Evolutionary conservation across 345 rosid genomes (phyloP).

Genomic region (Citrus glauca): DNA sequence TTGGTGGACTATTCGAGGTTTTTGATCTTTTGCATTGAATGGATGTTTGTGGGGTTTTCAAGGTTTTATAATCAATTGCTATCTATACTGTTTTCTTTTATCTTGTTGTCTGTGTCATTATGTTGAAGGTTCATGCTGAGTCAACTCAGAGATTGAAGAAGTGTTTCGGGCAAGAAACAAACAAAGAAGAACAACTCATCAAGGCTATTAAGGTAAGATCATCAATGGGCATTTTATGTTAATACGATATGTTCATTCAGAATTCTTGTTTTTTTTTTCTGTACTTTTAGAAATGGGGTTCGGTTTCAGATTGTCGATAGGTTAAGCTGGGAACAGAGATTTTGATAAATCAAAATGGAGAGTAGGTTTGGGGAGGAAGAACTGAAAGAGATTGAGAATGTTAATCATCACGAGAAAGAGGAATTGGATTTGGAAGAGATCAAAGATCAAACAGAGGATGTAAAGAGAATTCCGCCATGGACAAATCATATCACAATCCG

Average conservation of each 20-base stretch:
- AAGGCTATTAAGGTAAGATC: neutral
- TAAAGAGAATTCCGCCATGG: conserved; percentile 68
- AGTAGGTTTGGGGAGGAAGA: conserved; percentile 23
- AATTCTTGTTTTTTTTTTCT: neutral
- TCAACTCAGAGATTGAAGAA: neutral
- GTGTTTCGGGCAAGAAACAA: neutral
- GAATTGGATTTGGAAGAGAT: conserved; percentile 24
- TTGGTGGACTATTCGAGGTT: conserved; percentile 5
- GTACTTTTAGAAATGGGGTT: neutral
- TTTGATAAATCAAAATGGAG: conserved; percentile 7
- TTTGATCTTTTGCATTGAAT: neutral
- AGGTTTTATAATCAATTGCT: neutral
- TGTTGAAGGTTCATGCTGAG: neutral
- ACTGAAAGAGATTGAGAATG: conserved; percentile 26
- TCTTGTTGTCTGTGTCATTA: neutral
- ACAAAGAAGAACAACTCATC: neutral
- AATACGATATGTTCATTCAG: neutral
- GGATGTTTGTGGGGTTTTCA: neutral
- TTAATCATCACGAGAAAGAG: neutral
- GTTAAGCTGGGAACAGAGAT: neutral
- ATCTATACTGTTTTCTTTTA: neutral
- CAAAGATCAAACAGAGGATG: conserved; percentile 34
- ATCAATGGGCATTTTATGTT: neutral
- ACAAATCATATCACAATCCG: conserved; percentile 73
- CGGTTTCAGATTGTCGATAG: neutral